A percentile compares a stretch with the other conserved stretches of the same genome.
Evolutionary conservation across 805 yeast genomes (phyloP).

Genomic region (Cyberlindnera xishuangbannaensis): DNA sequence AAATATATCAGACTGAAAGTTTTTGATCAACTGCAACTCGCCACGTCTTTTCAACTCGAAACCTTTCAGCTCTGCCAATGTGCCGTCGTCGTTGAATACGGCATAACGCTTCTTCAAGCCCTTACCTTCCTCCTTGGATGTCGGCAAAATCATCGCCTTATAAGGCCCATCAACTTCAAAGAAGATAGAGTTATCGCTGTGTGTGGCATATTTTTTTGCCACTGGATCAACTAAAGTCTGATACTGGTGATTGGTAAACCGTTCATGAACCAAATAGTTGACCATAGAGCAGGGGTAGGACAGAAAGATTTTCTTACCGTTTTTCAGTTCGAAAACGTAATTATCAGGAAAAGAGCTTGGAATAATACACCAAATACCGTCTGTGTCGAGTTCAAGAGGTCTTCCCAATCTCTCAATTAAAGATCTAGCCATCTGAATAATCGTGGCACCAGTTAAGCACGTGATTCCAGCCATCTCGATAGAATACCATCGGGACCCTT

Average conservation of each 20-base stretch:
- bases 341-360: conserved; percentile 94
- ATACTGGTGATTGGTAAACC: conserved; percentile 91
- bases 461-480: conserved; percentile 99
- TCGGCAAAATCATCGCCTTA: conserved; percentile 94
- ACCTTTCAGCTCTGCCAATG: conserved; percentile 92
- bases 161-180: conserved; percentile 99
- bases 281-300: conserved; percentile 97
- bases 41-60: conserved; percentile 97
- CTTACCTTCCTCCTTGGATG: conserved; percentile 96
- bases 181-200: conserved; percentile 89
- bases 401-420: conserved; percentile 91
- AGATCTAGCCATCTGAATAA: conserved; percentile 93
- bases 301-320: conserved; percentile 70
- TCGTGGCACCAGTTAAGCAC: conserved; percentile 95
- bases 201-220: conserved; percentile 62
- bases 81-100: conserved; percentile 91
- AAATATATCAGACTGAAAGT: conserved; percentile 92
- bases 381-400: conserved; percentile 95
- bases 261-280: conserved; percentile 84
- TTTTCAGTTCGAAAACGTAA: conserved; percentile 58
- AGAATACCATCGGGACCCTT: conserved; percentile 98
- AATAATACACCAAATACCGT: conserved; percentile 98
- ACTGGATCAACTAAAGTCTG: conserved; percentile 76
- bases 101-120: conserved; percentile 96
- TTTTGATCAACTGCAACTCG: conserved; percentile 86